phyloP scores from a whole-genome alignment of 2,329 filamentous ascomycete species.

The Fusarium anguioides region DNA sequence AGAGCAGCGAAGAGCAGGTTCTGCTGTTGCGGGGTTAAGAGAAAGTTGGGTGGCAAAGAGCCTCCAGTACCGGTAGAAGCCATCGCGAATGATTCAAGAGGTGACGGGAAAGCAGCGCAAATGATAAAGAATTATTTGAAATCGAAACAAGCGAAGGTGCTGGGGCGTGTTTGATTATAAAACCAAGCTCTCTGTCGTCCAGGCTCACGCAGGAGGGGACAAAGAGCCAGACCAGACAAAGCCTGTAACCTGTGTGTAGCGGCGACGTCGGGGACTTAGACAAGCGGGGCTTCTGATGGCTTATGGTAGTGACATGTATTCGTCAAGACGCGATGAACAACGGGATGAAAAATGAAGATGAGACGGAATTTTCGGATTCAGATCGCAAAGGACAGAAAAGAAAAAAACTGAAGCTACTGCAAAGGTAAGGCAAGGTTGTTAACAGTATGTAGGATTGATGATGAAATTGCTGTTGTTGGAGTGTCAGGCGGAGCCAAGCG shows the following conservation, averaged over 20 bases:
- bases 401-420: conserved; percentile 17
- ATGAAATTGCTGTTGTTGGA: conserved; percentile 40
- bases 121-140: conserved; percentile 2
- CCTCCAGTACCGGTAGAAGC: conserved; percentile 60
- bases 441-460: conserved; percentile 41
- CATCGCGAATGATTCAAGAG: conserved; percentile 53
- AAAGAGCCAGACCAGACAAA: conserved; percentile 38
- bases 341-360: conserved; percentile 1
- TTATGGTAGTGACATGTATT: conserved; percentile 13
- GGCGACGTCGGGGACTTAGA: conserved; percentile 38
- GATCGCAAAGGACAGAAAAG: conserved; percentile 21
- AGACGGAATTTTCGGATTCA: conserved; percentile 37
- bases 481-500: conserved; percentile 38
- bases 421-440: conserved; percentile 11
- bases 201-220: conserved; percentile 41
- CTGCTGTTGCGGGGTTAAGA: conserved; percentile 81
- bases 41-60: conserved; percentile 65
- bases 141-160: conserved; percentile 15
- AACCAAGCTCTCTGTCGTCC: conserved; percentile 43
- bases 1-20: conserved; percentile 80
- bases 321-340: conserved; percentile 14
- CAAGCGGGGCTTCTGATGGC: conserved; percentile 26
- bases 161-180: conserved; percentile 32
- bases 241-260: conserved; percentile 15
- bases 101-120: conserved; percentile 8